Base-by-base conservation (phyloP, 768 basidiomycete genomes). In the Russula sp. region DNA sequence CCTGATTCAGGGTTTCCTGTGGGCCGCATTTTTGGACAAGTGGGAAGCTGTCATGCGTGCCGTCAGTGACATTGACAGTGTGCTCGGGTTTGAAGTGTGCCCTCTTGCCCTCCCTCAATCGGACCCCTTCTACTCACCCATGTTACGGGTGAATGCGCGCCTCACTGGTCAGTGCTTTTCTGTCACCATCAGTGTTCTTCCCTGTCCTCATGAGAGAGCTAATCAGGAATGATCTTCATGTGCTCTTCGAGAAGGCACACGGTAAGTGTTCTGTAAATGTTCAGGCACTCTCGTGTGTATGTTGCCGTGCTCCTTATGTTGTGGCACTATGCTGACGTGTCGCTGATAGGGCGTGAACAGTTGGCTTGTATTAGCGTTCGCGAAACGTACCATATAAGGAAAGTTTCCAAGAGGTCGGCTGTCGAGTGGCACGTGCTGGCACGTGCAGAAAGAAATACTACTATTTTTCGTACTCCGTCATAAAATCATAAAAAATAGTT, bases 241-340 rank as follows among this genome's bases (percentile, higher is more conserved):
- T 86, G 7, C 78, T 99, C 7, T 98, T 98, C 75, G 74, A 76
- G 31, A 97, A 97, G 73, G 81, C 82, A 2, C 92, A 92, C 65
- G 86, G 90, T 0, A 82, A 89, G 69, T 89, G 98, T 73, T 86
- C 85, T 0, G 90, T 93, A 48, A 96, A 98, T 71, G 94, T 98
- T 0, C 96, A 98, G 76, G 94, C 89, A 0, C 75, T 98, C 14
- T 89, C 96, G 0, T 78, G 89, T 73, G 94, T 95, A 70, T 47
- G 82, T 73, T 40, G 9, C 7, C 5, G 10, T 13, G 27, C 47
- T 32, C 8, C 0, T 37, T 4, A 39, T 32, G 40, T 60, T 6
- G 40, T 32, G 18, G n/a, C 35, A n/a, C 48, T 9, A 5, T 18
- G 55, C 6, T 73, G 20, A 72, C 52, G 50, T 42, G 37, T 32